Conservation (phyloP, 805 yeast species). For the Ogataea glucozyma region DNA sequence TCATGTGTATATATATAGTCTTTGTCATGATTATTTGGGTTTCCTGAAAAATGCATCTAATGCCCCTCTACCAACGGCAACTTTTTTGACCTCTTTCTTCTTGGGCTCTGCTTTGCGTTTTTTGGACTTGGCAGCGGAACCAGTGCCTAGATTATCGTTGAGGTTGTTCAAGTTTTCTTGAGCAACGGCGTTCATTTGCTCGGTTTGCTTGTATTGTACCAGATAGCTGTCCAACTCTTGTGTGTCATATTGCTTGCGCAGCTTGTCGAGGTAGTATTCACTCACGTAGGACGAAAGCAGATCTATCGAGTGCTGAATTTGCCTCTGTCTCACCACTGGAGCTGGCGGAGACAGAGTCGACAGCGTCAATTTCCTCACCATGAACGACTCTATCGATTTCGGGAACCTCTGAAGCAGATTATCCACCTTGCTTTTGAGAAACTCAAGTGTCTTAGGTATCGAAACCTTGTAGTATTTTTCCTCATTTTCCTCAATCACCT, state of each 20-base stretch:
- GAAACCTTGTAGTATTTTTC: conserved; percentile 49
- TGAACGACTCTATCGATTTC: conserved; percentile 20
- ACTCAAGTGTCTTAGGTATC: conserved; percentile 37
- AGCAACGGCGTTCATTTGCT: conserved; percentile 29
- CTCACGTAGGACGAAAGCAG: conserved; percentile 48
- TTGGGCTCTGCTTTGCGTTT: conserved; percentile 31
- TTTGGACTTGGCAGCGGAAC: conserved; percentile 16
- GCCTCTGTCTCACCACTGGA: conserved; percentile 38
- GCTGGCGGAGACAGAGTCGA: conserved; percentile 35
- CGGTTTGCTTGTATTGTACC: conserved; percentile 23
- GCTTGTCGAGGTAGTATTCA: conserved; percentile 29
- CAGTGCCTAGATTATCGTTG: conserved; percentile 28
- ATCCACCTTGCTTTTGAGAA: conserved; percentile 40
- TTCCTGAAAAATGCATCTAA: conserved; percentile 66
- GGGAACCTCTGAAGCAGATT: conserved; percentile 43
- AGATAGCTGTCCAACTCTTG: conserved; percentile 16
- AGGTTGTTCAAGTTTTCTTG: conserved; percentile 35
- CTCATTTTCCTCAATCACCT: conserved; percentile 43
- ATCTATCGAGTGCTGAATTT: conserved; percentile 45
- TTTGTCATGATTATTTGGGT: conserved; percentile 10
- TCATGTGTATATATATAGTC: conserved; percentile 9
- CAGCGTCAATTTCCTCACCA: conserved; percentile 21
- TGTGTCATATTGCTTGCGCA: conserved; percentile 27
- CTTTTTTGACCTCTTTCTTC: conserved; percentile 38
- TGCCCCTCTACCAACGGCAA: conserved; percentile 64